Evolutionary conservation across 768 basidiomycete genomes (phyloP), one percentile per base, ranked within the genome.

Genomic region (Clathrus columnatus): DNA sequence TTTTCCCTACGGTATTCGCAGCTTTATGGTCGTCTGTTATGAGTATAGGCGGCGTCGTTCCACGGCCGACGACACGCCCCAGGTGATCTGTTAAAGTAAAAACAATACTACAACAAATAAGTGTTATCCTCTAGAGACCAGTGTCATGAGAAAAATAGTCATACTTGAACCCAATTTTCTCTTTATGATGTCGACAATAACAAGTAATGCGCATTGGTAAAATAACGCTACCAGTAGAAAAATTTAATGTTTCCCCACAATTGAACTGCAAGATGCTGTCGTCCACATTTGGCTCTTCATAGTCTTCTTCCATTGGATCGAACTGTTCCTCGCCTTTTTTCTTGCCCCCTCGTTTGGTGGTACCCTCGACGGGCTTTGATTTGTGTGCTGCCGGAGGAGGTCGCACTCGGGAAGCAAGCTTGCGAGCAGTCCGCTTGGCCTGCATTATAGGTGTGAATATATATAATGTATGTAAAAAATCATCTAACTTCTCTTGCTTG

Each of bases 1-100:
- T 29, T 32, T 58, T 55, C 17, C 53, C 46, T 20, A 58, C 32
- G 28, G 51, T 27, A 32, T 48, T 67, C 3, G 73, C 80, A 26
- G 90, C 92, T 72, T 99, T 99, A 73, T 99, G 96, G 69, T 99
- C 96, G 72, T 99, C 96, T 1, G 95, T 99, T 61, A 98, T 98
- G 85, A 98, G 94, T 61, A 99, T 93, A 3, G 95, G 91, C 27
- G 84, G 81, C 1, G 92, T 89, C 52, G 75, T 78, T 4, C 91
- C 92, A 7, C 80, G 76, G 14, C 90, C 94, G 51, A 98, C 82
- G 48, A 91, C 69, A 20, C 86, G 79, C 2, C 93, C 94, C 23
- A 72, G 73, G 62, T 83, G 73, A 62, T 96, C 90, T 66, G 83
- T 79, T 75, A 99, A 79, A 18, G 83, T 82, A 67, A 97, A 87